Percentiles rank a stretch among this genome's conserved stretches.
Conservation (phyloP, 345 rosid species). For the Gossypium turneri region DNA sequence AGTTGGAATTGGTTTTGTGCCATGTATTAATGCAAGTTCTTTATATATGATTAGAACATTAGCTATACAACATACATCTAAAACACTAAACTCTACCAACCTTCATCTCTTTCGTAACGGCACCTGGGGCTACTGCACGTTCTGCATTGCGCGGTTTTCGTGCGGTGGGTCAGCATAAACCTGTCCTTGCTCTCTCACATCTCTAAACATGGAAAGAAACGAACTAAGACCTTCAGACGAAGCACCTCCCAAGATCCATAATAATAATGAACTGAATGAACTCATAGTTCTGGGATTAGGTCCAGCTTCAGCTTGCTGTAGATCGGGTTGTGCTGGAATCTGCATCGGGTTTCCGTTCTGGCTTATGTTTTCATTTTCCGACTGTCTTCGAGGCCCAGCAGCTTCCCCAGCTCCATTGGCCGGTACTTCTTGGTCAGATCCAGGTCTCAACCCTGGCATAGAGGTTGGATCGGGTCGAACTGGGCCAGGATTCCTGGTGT, state of each 20-base stretch:
- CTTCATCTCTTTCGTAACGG: background rate
- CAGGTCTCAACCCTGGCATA: constrained; percentile 49
- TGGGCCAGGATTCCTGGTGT: constrained; percentile 57
- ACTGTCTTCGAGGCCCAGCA: constrained; percentile 27
- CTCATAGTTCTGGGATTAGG: constrained; percentile 65
- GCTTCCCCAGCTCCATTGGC: constrained; percentile 24
- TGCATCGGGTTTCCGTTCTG: constrained; percentile 35
- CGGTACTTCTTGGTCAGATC: constrained; percentile 36
- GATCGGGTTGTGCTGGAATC: constrained; percentile 40
- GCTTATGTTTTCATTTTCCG: constrained; percentile 27
- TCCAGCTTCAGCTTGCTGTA: constrained; percentile 46
- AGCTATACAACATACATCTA: background rate
- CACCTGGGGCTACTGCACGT: constrained; percentile 20
- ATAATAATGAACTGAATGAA: constrained; percentile 75
- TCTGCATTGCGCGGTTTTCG: constrained; percentile 26
- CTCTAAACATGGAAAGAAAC: constrained; percentile 83
- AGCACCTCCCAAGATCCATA: constrained; percentile 97
- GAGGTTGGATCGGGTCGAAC: constrained; percentile 33
- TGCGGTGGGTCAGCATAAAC: constrained; percentile 38
- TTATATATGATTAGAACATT: background rate
- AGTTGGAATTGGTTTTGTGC: background rate
- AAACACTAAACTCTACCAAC: background rate
- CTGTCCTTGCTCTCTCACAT: constrained; percentile 81
- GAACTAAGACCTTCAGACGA: constrained; percentile 84
- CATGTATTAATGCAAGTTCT: background rate